Conservation (phyloP, 2,329 filamentous ascomycete species). For the Claviceps fusiformis region DNA sequence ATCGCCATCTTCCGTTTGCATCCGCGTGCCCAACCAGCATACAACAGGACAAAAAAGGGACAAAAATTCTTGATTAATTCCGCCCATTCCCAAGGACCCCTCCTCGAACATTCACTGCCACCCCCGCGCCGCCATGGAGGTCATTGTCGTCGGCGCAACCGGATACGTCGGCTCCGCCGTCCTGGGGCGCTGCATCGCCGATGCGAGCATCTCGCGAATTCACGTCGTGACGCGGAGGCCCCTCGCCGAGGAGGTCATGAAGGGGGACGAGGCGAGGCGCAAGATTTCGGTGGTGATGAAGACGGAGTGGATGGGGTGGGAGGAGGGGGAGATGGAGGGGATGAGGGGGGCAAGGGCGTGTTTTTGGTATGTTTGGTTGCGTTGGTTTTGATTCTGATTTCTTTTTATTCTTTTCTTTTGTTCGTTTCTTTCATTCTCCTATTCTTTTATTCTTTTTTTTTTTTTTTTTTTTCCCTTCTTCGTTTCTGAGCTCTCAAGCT, state of each 20-base stretch:
- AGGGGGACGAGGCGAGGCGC: neutral
- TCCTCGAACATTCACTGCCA: no score
- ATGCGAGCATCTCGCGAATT: neutral
- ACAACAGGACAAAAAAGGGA: no score
- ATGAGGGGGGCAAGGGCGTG: neutral
- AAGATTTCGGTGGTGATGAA: neutral
- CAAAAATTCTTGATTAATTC: no score
- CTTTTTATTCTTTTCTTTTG: neutral
- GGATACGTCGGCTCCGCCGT: conserved; percentile 2
- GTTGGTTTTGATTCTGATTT: no score
- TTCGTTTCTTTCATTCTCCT: no score
- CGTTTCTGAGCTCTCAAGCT: no score
- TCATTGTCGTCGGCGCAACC: conserved; percentile 1
- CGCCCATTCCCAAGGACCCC: no score
- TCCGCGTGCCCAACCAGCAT: no score
- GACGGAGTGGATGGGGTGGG: neutral
- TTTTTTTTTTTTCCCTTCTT: no score
- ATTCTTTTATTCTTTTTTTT: neutral
- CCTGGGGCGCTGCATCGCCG: conserved; percentile 1
- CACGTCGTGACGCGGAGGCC: neutral
- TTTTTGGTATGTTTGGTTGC: conserved; percentile 1
- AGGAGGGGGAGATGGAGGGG: neutral
- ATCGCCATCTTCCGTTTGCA: no score
- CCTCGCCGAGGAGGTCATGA: neutral
- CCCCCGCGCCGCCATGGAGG: neutral